Percentiles rank a stretch among this genome's conserved stretches.
Conservation (phyloP, 2,329 filamentous ascomycete genomes). For the Exophiala lecanii-corni region DNA sequence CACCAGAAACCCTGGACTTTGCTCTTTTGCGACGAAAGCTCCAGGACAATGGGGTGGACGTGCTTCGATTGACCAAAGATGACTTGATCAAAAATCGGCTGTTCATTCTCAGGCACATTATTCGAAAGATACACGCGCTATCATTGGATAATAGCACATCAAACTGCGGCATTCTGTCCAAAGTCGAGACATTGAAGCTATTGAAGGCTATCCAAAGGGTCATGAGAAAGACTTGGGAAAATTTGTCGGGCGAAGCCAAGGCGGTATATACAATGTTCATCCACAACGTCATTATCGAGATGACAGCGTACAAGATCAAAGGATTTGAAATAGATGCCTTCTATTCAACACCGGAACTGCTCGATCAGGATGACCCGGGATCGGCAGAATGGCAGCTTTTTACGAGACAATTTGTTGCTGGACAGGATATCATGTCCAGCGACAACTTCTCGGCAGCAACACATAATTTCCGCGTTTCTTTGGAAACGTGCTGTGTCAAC, state of each 20-base stretch:
- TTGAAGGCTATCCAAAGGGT: conserved; percentile 11
- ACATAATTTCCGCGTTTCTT: conserved; percentile 8
- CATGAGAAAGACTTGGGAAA: conserved; percentile 14
- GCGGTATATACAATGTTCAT: conserved; percentile 14
- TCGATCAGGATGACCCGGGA: conserved; percentile 5
- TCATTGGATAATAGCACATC: conserved; percentile 2
- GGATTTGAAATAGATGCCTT: conserved; percentile 13
- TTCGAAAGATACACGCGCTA: conserved; percentile 12
- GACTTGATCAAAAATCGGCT: conserved; percentile 15
- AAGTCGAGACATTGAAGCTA: conserved; percentile 8
- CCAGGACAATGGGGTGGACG: neutral
- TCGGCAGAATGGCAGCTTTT: conserved; percentile 9
- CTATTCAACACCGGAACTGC: conserved; percentile 6
- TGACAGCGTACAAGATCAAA: conserved; percentile 14
- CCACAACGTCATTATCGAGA: conserved; percentile 13
- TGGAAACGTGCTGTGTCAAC: conserved; percentile 7
- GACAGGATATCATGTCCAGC: neutral
- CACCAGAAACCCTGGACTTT: conserved; percentile 11
- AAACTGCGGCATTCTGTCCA: conserved; percentile 3
- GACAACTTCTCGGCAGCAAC: conserved; percentile 3
- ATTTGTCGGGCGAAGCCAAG: conserved; percentile 1
- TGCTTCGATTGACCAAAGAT: conserved; percentile 3
- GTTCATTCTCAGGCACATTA: conserved; percentile 15
- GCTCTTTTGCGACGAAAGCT: conserved; percentile 7
- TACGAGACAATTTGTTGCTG: neutral